These are phyloP conservation scores for Cladorrhinum sp. DNA, from an alignment of 2,329 filamentous ascomycete genomes.

Conservation along the genomic window DNA sequence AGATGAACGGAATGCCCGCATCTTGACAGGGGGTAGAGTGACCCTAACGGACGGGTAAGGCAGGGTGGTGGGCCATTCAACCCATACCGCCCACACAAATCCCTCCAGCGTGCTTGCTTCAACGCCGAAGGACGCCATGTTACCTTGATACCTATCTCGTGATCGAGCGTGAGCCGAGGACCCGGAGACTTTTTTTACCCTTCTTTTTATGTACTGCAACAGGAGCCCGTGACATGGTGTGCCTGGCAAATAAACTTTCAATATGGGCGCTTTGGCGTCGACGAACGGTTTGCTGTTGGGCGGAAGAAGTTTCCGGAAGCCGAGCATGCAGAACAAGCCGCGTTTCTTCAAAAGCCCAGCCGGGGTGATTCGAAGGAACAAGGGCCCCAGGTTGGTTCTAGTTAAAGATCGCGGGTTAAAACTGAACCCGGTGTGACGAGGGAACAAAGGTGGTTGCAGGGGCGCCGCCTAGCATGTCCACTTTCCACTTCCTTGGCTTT, in stretches of 20 bases:
- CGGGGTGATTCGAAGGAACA: background rate
- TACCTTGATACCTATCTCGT: background rate
- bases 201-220: background rate
- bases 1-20: background rate
- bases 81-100: background rate
- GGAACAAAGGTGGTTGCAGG: background rate
- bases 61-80: background rate
- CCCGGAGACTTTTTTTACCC: too few relatives aligned
- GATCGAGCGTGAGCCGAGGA: background rate
- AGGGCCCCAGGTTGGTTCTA: background rate
- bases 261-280: background rate
- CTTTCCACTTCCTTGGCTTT: background rate
- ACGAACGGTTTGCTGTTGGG: conserved; percentile 11
- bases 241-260: background rate
- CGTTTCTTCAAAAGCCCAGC: too few relatives aligned
- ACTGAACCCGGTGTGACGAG: conserved; percentile 22
- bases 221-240: background rate
- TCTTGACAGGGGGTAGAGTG: background rate
- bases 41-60: background rate
- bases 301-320: conserved; percentile 25
- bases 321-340: background rate
- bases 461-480: background rate
- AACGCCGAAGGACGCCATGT: background rate
- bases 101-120: background rate
- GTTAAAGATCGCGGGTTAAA: conserved; percentile 18